A percentile compares a stretch with the other conserved stretches of the same genome.
Conservation (phyloP, 345 rosid species). For the Gossypium stocksii region DNA sequence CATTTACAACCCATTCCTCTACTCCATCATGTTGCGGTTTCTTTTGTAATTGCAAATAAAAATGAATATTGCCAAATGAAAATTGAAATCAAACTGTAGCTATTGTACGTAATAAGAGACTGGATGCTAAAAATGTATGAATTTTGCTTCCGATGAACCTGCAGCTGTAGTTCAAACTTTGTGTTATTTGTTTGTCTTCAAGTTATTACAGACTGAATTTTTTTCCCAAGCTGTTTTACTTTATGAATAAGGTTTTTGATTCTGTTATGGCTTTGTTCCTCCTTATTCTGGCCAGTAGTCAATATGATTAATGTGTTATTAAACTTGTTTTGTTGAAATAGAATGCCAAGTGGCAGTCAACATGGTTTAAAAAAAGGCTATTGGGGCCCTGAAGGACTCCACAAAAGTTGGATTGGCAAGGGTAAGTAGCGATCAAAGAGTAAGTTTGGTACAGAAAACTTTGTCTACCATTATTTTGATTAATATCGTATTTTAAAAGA, state of each 20-base stretch:
- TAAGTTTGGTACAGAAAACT: background rate
- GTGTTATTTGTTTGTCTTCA: too few relatives aligned
- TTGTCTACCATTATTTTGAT: background rate
- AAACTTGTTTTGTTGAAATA: slow-evolving; percentile 14
- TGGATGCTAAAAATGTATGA: too few relatives aligned
- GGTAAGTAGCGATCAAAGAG: slow-evolving; percentile 36
- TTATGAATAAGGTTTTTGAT: background rate
- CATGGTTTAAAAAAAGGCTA: slow-evolving; percentile 27
- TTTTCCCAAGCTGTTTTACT: background rate
- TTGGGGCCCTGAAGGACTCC: slow-evolving; percentile 37
- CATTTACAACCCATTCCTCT: too few relatives aligned
- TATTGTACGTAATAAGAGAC: too few relatives aligned
- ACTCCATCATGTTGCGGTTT: too few relatives aligned
- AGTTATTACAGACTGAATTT: too few relatives aligned
- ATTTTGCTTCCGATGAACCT: too few relatives aligned
- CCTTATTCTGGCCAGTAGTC: too few relatives aligned
- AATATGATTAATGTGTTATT: background rate
- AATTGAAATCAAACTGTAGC: too few relatives aligned
- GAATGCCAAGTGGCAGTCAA: slow-evolving; percentile 35
- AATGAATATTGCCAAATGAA: too few relatives aligned
- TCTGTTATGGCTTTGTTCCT: background rate
- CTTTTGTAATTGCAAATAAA: too few relatives aligned
- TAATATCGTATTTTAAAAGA: background rate
- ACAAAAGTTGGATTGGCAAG: slow-evolving; percentile 36
- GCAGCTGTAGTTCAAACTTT: too few relatives aligned